Conservation (phyloP, 352 stramenopile genomes). For the Blastocystis sp. region DNA sequence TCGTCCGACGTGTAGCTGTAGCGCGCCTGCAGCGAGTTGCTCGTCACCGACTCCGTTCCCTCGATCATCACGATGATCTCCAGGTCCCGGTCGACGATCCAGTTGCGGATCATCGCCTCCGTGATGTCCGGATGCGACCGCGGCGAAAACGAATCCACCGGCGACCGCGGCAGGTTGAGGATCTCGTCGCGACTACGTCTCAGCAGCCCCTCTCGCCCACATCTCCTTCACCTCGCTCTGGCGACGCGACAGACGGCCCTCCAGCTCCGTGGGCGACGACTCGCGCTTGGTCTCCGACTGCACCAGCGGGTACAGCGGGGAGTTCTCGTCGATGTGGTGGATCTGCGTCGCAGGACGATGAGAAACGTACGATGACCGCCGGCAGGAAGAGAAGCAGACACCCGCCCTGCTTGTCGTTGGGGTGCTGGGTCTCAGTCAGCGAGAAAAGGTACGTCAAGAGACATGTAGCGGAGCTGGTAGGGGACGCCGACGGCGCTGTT, state of each 20-base stretch:
- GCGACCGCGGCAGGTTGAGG: no score
- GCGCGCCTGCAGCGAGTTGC: constrained; percentile 1
- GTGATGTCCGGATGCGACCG: neutral
- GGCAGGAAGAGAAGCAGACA: constrained; percentile 18
- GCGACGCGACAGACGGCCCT: no score
- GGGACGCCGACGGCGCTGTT: neutral
- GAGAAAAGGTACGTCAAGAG: neutral
- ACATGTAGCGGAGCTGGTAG: constrained; percentile 17
- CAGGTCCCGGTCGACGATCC: neutral
- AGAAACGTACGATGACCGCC: neutral
- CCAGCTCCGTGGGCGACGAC: neutral
- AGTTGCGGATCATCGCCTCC: neutral
- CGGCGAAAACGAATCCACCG: no score
- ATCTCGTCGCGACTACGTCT: no score
- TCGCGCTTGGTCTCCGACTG: neutral
- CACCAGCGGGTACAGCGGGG: neutral
- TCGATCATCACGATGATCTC: constrained; percentile 47
- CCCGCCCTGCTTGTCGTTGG: neutral
- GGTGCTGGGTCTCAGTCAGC: neutral
- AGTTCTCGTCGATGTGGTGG: constrained; percentile 9
- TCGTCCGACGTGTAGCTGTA: constrained; percentile 22
- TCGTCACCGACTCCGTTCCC: constrained; percentile 37
- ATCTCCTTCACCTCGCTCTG: no score
- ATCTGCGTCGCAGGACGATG: neutral
- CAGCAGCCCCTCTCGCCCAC: no score